Conservation (phyloP, 768 basidiomycete species). For the Russula earlei region DNA sequence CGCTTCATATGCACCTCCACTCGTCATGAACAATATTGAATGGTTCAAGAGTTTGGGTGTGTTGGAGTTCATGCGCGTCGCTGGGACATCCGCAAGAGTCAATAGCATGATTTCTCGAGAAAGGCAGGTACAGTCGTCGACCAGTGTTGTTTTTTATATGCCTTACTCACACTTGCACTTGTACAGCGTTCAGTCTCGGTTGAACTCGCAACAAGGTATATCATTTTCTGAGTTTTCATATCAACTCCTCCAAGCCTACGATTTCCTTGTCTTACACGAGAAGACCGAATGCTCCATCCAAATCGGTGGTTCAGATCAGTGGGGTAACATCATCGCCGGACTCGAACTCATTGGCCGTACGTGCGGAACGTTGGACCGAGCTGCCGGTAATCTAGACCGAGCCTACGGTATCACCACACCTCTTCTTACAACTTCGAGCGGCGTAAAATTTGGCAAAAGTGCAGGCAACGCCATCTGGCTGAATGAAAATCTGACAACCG, state of each 20-base stretch:
- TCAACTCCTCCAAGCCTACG: constrained; percentile 93
- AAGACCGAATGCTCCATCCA: constrained; percentile 70
- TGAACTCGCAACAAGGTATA: constrained; percentile 73
- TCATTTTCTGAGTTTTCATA: constrained; percentile 99
- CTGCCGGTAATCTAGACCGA: constrained; percentile 21
- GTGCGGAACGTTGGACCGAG: constrained; percentile 12
- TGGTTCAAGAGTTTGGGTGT: constrained; percentile 73
- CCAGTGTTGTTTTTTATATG: background rate
- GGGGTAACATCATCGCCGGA: constrained; percentile 95
- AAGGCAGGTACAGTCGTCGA: constrained; percentile 45
- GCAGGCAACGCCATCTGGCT: constrained; percentile 95
- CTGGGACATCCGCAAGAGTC: constrained; percentile 73
- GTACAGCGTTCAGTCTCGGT: constrained; percentile 69
- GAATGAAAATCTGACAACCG: constrained; percentile 64
- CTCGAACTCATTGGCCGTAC: constrained; percentile 78
- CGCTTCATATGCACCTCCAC: constrained; percentile 23
- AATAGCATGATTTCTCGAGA: constrained; percentile 88
- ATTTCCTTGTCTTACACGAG: constrained; percentile 72
- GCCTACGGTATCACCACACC: constrained; percentile 89
- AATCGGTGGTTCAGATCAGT: constrained; percentile 95
- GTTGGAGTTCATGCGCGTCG: constrained; percentile 74
- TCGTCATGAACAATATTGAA: constrained; percentile 55
- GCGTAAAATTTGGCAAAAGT: constrained; percentile 97
- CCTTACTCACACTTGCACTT: background rate
- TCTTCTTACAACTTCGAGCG: constrained; percentile 79